Base-by-base conservation (phyloP, 1,139 yeast species). In the Barnettozyma hawaiiensis region DNA sequence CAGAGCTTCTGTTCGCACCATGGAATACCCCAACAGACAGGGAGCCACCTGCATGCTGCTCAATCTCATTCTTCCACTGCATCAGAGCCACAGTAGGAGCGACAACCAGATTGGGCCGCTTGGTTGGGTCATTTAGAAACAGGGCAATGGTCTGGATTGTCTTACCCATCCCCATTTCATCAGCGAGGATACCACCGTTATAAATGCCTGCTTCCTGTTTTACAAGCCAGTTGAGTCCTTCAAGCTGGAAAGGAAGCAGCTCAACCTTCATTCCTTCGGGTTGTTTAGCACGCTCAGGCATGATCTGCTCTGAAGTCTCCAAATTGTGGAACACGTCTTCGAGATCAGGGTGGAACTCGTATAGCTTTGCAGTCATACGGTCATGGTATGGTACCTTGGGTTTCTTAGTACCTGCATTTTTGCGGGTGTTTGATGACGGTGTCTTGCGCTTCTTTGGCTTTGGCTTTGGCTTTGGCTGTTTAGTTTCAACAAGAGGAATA, bases 131-230 rank as follows among this genome's bases (percentile, higher is more conserved):
- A 41, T 73, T 63, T 79, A 89, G 77, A 59, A 92, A 77, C 42
- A 92, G 65, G 0, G 95, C 92, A 48, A 92, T 90, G 22, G 96
- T 87, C 63, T 92, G 98, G 40, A 92, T 89, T 1, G 98, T 92
- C 59, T 92, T 92, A 53, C 98, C 98, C 97, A 92, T 90, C 39
- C 98, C 98, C 98, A 92, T 92, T 63, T 92, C 99, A 66, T 92
- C 99, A 3, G 98, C 98, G 39, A 92, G 67, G n/a, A 92, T 81
- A 5, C 98, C 98, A 20, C 98, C 97, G 15, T 75, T 71, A 60
- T 85, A 92, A 37, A 71, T 73, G 18, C 89, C 75, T 27, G 78
- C 78, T 60, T 92, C 98, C 64, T 92, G 97, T 42, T 77, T 72
- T 16, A 76, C 55, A 46, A 92, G 71, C 99, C 99, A 92, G 57